Percentiles rank a stretch among this genome's conserved stretches.
These are phyloP conservation scores for Drosera spatulata DNA, from an alignment of 179 eudicot species.

Conservation along the genomic window DNA sequence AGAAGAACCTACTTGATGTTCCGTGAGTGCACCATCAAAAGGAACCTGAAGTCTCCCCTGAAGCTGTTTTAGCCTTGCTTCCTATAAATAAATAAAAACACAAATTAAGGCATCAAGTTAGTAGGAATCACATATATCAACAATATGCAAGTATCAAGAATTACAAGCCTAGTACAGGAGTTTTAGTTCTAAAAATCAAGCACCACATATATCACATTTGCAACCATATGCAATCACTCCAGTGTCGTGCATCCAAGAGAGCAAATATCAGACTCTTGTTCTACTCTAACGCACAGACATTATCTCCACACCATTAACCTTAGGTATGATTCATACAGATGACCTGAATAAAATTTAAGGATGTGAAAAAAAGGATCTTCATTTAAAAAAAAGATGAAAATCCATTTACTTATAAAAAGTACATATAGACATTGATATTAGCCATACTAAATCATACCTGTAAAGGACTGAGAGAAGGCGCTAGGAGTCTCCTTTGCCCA, in stretches of 20 bases:
- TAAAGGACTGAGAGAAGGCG: constrained; percentile 67
- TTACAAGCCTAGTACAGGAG: not conserved
- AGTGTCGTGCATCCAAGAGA: too few species aligned
- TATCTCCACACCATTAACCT: too few species aligned
- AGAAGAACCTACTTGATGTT: constrained; percentile 67
- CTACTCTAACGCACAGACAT: too few species aligned
- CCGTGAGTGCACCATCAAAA: constrained; percentile 65
- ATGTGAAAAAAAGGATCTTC: not conserved
- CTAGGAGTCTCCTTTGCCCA: constrained; percentile 28
- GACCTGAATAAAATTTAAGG: too few species aligned
- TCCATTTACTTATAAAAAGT: not conserved
- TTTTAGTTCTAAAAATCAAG: too few species aligned
- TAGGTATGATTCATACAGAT: too few species aligned
- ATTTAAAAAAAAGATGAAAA: not conserved
- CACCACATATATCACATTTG: too few species aligned
- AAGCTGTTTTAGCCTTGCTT: constrained; percentile 71
- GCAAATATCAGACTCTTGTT: too few species aligned
- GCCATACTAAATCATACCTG: constrained; percentile 43
- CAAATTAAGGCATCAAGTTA: constrained; percentile 4
- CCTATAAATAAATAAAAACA: constrained; percentile 26
- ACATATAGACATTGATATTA: not conserved
- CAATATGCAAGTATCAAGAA: not conserved
- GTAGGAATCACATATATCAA: not conserved
- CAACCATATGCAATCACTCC: too few species aligned
- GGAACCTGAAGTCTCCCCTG: constrained; percentile 75